These are phyloP conservation scores for Flaveria sonorensis DNA, from an alignment of 129 eudicot genomes.

Conservation along the genomic window DNA sequence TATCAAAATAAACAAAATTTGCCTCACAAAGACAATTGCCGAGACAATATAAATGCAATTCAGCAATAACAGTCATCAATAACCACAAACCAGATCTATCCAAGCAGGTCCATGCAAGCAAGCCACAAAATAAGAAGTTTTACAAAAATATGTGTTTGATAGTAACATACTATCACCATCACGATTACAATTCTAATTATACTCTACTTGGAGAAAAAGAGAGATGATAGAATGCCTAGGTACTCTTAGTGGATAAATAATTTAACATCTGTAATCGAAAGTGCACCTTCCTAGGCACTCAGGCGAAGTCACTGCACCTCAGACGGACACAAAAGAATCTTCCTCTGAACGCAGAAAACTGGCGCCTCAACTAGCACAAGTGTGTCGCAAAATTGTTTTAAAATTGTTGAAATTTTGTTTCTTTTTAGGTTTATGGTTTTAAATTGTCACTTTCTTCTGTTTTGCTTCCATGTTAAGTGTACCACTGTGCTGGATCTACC, in stretches of 20 bases:
- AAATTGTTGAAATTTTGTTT: neutral
- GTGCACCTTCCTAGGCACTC: neutral
- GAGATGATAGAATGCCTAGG: neutral
- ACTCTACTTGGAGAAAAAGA: neutral
- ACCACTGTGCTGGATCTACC: neutral
- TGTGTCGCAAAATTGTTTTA: neutral
- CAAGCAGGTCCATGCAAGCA: neutral
- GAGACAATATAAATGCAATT: neutral
- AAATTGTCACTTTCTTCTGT: neutral
- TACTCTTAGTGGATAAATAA: neutral
- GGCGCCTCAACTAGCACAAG: neutral
- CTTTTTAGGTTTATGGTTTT: neutral
- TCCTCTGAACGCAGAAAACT: neutral
- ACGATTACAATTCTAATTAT: neutral
- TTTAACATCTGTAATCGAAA: neutral
- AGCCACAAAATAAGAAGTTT: neutral
- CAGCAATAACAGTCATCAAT: neutral
- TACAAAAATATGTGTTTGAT: neutral
- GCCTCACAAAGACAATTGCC: neutral
- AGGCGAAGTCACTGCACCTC: neutral
- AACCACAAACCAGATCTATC: neutral
- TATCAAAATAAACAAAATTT: slow-evolving; percentile 1
- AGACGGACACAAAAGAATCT: neutral
- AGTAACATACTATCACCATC: neutral
- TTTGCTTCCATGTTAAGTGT: neutral